These are phyloP conservation scores for Exsudoporus frostii DNA, from an alignment of 768 basidiomycete species.

Conservation along the genomic window DNA sequence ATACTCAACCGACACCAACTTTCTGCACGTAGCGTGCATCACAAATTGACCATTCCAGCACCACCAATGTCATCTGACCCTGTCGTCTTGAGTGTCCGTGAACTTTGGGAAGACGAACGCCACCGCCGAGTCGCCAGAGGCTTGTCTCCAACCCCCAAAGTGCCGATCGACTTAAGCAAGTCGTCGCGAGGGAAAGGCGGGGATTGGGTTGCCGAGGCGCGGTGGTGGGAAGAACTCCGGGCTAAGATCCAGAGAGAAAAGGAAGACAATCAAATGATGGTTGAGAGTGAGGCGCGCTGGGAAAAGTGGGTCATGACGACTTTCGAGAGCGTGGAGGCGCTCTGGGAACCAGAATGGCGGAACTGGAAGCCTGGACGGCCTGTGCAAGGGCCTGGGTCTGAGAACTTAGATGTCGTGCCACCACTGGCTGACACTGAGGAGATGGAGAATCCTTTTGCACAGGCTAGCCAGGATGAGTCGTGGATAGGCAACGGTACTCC, in stretches of 20 bases:
- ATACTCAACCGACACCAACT: conserved; percentile 82
- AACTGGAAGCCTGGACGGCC: conserved; percentile 49
- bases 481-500: conserved; percentile 3
- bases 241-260: conserved; percentile 54
- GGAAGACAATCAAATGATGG: conserved; percentile 21
- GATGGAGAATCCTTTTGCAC: conserved; percentile 25
- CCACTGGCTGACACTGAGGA: conserved; percentile 17
- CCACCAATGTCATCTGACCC: conserved; percentile 57
- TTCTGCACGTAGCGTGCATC: conserved; percentile 59
- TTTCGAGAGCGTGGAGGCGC: conserved; percentile 85
- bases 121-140: conserved; percentile 64
- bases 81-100: conserved; percentile 82
- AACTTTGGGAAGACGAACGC: conserved; percentile 97
- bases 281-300: conserved; percentile 44
- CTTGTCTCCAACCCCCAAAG: conserved; percentile 65
- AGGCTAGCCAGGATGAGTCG: conserved; percentile 13
- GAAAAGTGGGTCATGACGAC: conserved; percentile 78
- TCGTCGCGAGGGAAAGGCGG: conserved; percentile 53
- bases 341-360: conserved; percentile 69
- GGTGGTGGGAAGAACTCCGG: conserved; percentile 73
- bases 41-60: conserved; percentile 60
- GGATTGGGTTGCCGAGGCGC: conserved; percentile 69
- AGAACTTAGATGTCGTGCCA: conserved; percentile 12
- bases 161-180: conserved; percentile 69
- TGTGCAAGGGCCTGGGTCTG: too few relatives aligned